Evolutionary conservation across 75 land plant species (phyloP).

Genomic region (Picea sitchensis): DNA sequence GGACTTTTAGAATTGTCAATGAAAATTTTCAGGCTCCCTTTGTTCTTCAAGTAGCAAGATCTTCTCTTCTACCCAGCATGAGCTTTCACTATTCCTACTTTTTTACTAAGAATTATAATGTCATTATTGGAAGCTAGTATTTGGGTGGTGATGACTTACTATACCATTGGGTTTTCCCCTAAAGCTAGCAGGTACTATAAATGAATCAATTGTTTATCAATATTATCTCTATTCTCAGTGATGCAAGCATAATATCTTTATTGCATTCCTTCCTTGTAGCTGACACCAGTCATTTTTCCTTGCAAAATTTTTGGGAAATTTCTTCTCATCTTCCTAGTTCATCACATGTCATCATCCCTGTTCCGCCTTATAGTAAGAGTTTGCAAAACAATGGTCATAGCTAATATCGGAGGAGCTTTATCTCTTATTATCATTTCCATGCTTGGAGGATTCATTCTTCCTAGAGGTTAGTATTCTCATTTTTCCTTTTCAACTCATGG

Average conservation of each 20-base stretch:
- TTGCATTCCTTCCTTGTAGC: background rate
- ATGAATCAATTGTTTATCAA: background rate
- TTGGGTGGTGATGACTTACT: conserved; percentile 72
- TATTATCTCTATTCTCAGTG: conserved; percentile 7
- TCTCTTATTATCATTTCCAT: conserved; percentile 65
- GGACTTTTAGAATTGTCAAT: conserved; percentile 80
- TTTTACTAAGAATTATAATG: conserved; percentile 50
- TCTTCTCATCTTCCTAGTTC: conserved; percentile 57
- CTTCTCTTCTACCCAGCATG: conserved; percentile 81
- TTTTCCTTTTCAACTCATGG: background rate
- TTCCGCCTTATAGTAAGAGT: conserved; percentile 76
- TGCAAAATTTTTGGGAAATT: conserved; percentile 82
- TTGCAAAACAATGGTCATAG: conserved; percentile 71
- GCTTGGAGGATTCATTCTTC: conserved; percentile 89
- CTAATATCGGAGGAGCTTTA: conserved; percentile 88
- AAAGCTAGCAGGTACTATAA: conserved; percentile 60
- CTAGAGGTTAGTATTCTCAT: conserved; percentile 37
- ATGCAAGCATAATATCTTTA: background rate
- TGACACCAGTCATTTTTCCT: background rate
- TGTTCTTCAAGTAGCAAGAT: conserved; percentile 85
- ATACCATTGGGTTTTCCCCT: conserved; percentile 83
- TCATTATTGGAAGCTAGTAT: conserved; percentile 58
- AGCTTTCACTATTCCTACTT: conserved; percentile 63
- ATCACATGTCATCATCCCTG: conserved; percentile 80
- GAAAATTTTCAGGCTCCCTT: conserved; percentile 65